Percentiles rank a stretch among this genome's conserved stretches.
Evolutionary conservation across 202 grass and related monocot genomes (phyloP).

Genomic region (Setaria viridis): DNA sequence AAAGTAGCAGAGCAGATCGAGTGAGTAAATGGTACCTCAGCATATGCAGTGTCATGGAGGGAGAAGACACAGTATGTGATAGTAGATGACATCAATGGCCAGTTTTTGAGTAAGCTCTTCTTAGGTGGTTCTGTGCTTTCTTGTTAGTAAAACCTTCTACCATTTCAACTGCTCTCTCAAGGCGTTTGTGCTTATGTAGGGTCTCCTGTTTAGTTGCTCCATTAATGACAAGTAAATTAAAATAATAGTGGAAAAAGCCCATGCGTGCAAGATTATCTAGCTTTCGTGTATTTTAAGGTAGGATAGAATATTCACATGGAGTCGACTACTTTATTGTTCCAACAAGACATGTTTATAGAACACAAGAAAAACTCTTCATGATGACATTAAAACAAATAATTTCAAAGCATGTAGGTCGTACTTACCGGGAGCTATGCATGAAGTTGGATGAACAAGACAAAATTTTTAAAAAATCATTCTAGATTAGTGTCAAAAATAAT

Average conservation of each 20-base stretch:
- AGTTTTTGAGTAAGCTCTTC: conserved; percentile 61
- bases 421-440: conserved; percentile 71
- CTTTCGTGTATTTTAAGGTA: neutral
- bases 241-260: neutral
- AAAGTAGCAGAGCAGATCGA: neutral
- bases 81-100: conserved; percentile 72
- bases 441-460: neutral
- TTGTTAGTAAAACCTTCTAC: conserved; percentile 39
- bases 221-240: neutral
- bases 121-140: conserved; percentile 40
- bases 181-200: conserved; percentile 66
- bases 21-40: conserved; percentile 43
- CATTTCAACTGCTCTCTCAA: conserved; percentile 33
- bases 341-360: neutral
- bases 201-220: conserved; percentile 60
- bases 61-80: conserved; percentile 58
- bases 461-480: neutral
- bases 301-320: neutral
- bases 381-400: neutral
- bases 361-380: neutral
- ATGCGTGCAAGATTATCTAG: neutral
- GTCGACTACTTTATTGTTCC: neutral
- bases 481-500: neutral
- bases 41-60: conserved; percentile 65
- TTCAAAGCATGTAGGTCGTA: neutral